Conservation (phyloP, 495 filamentous ascomycete species). For the Aspergillus baeticus region DNA sequence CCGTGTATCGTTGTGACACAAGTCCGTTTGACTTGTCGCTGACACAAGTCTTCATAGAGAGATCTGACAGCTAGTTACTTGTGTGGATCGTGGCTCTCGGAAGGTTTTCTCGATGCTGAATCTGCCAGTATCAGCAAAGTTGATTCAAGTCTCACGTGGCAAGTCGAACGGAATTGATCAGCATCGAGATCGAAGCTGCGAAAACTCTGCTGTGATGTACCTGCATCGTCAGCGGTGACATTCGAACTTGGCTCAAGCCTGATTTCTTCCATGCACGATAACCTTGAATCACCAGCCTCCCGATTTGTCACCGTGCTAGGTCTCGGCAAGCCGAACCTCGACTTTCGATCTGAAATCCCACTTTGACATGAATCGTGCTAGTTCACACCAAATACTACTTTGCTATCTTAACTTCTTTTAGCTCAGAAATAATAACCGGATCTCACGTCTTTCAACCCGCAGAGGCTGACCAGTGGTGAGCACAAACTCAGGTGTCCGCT, state of each 20-base stretch:
- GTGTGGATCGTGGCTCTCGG: no score
- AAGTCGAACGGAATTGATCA: background rate
- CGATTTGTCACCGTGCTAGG: background rate
- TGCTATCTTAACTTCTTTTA: no score
- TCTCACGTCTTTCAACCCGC: no score
- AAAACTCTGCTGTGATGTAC: background rate
- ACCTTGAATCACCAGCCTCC: background rate
- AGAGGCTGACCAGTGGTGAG: no score
- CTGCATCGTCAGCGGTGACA: constrained; percentile 1
- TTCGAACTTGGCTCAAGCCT: background rate
- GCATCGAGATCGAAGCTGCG: background rate
- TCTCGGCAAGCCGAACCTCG: background rate
- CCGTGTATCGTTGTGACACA: constrained; percentile 17
- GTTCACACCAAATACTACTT: no score
- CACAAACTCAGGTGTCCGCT: no score
- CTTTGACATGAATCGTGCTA: no score
- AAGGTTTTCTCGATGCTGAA: background rate
- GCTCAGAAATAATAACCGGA: no score
- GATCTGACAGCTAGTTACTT: no score
- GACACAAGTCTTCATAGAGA: no score
- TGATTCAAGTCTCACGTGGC: background rate
- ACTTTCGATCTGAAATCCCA: background rate
- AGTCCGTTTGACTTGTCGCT: no score
- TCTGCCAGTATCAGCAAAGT: background rate
- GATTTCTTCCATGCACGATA: background rate